A percentile compares a stretch with the other conserved stretches of the same genome.
Conservation (phyloP, 2,329 filamentous ascomycete species). For the Paraphaeosphaeria minitans region DNA sequence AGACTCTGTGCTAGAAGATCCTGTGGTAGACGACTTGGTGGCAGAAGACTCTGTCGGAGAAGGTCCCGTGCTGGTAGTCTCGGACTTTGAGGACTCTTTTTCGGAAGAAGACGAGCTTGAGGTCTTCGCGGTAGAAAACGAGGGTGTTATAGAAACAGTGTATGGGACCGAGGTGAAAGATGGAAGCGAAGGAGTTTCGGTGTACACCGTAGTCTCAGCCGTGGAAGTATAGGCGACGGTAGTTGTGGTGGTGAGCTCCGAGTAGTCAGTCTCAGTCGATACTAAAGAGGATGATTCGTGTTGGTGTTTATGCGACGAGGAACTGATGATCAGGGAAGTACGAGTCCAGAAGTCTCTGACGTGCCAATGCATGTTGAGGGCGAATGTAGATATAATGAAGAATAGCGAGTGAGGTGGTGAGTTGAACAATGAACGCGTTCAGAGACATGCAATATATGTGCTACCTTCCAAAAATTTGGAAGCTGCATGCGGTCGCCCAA, state of each 20-base stretch:
- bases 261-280: neutral
- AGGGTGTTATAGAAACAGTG: slow-evolving; percentile 3
- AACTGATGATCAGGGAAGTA: slow-evolving; percentile 10
- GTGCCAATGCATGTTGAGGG: slow-evolving; percentile 14
- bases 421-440: slow-evolving; percentile 10
- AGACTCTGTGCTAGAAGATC: too few species aligned
- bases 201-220: neutral
- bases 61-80: neutral
- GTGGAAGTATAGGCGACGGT: neutral
- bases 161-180: neutral
- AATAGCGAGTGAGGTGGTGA: neutral
- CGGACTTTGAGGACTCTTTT: neutral
- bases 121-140: neutral
- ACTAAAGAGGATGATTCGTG: neutral
- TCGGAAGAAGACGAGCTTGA: neutral
- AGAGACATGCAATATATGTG: slow-evolving; percentile 16
- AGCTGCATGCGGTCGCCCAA: slow-evolving; percentile 28
- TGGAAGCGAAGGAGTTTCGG: neutral
- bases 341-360: slow-evolving; percentile 13
- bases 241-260: neutral
- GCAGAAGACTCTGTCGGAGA: too few species aligned
- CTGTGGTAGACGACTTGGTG: too few species aligned
- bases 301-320: neutral
- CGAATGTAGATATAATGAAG: slow-evolving; percentile 9
- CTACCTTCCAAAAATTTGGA: neutral